A percentile compares a stretch with the other conserved stretches of the same genome.
These are phyloP conservation scores for Trichoderma sp. DNA, from an alignment of 2,329 filamentous ascomycete genomes.

Conservation along the genomic window DNA sequence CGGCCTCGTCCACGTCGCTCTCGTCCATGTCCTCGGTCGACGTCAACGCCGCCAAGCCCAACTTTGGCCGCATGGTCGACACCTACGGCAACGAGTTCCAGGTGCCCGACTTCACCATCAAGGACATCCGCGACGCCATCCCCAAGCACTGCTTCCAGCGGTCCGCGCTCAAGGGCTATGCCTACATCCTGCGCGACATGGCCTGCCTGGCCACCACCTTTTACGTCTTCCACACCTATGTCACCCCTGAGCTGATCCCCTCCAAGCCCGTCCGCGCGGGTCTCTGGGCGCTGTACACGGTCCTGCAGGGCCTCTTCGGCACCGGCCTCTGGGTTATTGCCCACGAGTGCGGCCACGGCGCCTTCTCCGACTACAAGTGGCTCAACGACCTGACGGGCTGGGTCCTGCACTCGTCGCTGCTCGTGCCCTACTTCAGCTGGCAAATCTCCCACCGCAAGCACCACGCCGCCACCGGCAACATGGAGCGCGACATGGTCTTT, in stretches of 20 bases:
- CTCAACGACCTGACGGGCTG: constrained; percentile 93
- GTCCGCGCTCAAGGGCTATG: constrained; percentile 73
- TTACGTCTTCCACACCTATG: constrained; percentile 84
- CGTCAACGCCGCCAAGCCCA: constrained; percentile 46
- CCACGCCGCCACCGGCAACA: constrained; percentile 97
- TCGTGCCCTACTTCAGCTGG: constrained; percentile 99
- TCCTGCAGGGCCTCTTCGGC: constrained; percentile 88
- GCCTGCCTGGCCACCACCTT: constrained; percentile 75
- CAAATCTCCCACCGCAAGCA: constrained; percentile 99
- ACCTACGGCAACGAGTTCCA: constrained; percentile 95
- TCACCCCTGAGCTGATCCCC: constrained; percentile 82
- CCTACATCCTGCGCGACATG: constrained; percentile 84
- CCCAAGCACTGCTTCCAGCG: constrained; percentile 97
- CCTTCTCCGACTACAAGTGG: constrained; percentile 89
- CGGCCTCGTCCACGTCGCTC: constrained; percentile 85
- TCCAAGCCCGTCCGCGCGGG: constrained; percentile 66
- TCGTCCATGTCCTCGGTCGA: constrained; percentile 80
- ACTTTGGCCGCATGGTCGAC: constrained; percentile 74
- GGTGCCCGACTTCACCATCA: constrained; percentile 94
- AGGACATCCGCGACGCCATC: constrained; percentile 95
- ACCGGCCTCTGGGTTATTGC: constrained; percentile 96
- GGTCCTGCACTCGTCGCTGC: constrained; percentile 82
- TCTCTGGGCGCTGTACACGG: constrained; percentile 68
- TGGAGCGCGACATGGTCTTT: constrained; percentile 99
- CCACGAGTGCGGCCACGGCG: constrained; percentile 96